A percentile compares a stretch with the other conserved stretches of the same genome.
These are phyloP conservation scores for Cyberlindnera euphorbiiphila DNA, from an alignment of 805 yeast species.

Conservation along the genomic window DNA sequence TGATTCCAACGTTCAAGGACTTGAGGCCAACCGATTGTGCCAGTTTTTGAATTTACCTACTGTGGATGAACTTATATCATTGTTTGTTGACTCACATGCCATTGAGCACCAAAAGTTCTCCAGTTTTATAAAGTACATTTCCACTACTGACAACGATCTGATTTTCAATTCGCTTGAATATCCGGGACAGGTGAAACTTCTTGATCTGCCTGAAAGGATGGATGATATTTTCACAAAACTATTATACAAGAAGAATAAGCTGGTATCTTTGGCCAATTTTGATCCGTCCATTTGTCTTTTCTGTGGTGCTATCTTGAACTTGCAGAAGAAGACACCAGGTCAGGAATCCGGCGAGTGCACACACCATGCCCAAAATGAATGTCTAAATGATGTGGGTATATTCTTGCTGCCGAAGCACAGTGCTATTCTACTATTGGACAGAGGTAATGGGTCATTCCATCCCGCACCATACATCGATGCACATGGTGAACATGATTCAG, in stretches of 20 bases:
- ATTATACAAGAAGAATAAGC: constrained; percentile 41
- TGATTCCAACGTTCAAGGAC: constrained; percentile 22
- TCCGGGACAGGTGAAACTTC: constrained; percentile 61
- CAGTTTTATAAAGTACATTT: constrained; percentile 18
- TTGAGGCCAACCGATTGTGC: constrained; percentile 56
- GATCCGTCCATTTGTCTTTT: constrained; percentile 87
- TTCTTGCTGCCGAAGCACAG: constrained; percentile 70
- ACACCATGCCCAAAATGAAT: constrained; percentile 59
- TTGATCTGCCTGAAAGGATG: constrained; percentile 61
- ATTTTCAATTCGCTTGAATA: constrained; percentile 40
- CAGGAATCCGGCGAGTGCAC: constrained; percentile 73
- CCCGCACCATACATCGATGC: constrained; percentile 81
- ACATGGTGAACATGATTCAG: constrained; percentile 83
- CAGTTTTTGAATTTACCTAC: constrained; percentile 44
- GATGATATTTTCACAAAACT: constrained; percentile 65
- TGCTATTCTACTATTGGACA: constrained; percentile 57
- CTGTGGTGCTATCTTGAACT: constrained; percentile 66
- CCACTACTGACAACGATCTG: constrained; percentile 23
- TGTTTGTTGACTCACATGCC: constrained; percentile 12
- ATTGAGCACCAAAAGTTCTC: constrained; percentile 27
- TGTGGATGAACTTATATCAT: constrained; percentile 25
- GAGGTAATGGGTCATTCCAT: constrained; percentile 78
- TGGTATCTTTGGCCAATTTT: constrained; percentile 36
- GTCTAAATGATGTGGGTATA: constrained; percentile 65
- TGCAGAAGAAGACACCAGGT: constrained; percentile 60